Conservation (phyloP, 78 protist genomes). For the Paulinella micropora region DNA sequence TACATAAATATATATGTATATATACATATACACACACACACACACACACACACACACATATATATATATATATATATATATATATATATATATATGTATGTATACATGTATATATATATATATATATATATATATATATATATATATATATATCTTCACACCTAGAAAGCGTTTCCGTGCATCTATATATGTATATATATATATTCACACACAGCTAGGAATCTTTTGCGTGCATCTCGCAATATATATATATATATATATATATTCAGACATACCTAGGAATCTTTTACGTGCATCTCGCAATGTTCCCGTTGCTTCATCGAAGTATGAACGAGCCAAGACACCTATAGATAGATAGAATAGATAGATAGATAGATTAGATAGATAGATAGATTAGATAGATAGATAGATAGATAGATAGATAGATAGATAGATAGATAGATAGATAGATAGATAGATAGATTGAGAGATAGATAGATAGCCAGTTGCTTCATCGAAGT, state of each 20-base stretch:
- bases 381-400: no score
- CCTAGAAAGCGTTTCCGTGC: background rate
- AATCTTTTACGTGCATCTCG: background rate
- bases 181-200: no score
- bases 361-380: no score
- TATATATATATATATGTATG: background rate
- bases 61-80: background rate
- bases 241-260: no score
- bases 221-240: background rate
- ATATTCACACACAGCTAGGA: background rate
- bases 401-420: no score
- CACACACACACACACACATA: background rate
- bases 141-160: background rate
- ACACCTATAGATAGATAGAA: no score
- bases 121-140: no score
- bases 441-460: no score
- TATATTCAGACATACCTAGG: no score
- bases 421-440: no score
- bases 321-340: background rate
- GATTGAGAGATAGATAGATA: no score
- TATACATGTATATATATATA: background rate
- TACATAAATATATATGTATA: background rate
- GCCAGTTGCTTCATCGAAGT: no score
- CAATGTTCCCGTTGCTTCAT: background rate
- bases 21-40: background rate